Conservation (phyloP, 768 basidiomycete genomes). For the Auriculariales sp. region DNA sequence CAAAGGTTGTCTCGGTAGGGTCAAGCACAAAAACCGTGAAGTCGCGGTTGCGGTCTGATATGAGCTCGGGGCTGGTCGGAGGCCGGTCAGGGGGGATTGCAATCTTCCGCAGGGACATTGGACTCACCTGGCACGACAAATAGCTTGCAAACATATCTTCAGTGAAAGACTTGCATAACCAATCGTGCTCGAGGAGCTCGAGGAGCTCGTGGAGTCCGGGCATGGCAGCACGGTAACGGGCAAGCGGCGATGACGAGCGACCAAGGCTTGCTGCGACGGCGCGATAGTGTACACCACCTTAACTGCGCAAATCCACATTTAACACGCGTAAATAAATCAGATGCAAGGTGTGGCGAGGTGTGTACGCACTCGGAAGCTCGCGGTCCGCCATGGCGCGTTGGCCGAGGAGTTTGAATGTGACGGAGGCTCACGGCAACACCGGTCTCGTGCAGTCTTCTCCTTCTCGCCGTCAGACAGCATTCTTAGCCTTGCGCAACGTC, state of each 20-base stretch:
- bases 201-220: slow-evolving; percentile 9
- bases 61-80: slow-evolving; percentile 60
- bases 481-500: too few relatives aligned
- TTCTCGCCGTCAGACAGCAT: too few relatives aligned
- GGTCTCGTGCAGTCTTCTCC: too few relatives aligned
- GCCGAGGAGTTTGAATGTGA: slow-evolving; percentile 2
- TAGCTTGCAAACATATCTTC: slow-evolving; percentile 48
- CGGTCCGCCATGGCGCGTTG: not conserved
- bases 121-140: slow-evolving; percentile 40
- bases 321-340: slow-evolving; percentile 3
- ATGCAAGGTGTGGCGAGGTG: slow-evolving; percentile 1
- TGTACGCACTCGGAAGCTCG: not conserved
- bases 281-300: slow-evolving; percentile 66
- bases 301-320: slow-evolving; percentile 24
- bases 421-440: not conserved
- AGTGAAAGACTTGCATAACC: slow-evolving; percentile 43
- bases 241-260: slow-evolving; percentile 46
- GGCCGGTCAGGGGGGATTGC: slow-evolving; percentile 6
- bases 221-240: slow-evolving; percentile 13
- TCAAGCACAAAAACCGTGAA: slow-evolving; percentile 72
- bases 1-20: slow-evolving; percentile 56
- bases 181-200: slow-evolving; percentile 10
- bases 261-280: slow-evolving; percentile 59
- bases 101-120: not conserved
- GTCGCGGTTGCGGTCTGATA: slow-evolving; percentile 45